Evolutionary conservation across 768 basidiomycete genomes (phyloP).

Genomic region (Filobasidium floriforme): DNA sequence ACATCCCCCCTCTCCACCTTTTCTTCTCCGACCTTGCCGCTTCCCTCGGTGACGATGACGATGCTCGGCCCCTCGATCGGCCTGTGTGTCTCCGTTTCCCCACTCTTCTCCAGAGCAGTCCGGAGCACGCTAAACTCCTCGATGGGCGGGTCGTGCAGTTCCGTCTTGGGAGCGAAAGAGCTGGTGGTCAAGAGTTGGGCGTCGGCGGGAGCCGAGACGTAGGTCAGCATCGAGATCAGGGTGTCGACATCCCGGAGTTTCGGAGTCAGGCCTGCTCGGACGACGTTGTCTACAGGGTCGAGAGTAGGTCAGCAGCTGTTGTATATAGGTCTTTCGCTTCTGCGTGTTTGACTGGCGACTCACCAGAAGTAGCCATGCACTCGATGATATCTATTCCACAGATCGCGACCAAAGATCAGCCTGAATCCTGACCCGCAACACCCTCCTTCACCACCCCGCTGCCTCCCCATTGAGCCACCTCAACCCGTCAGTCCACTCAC

Average conservation of each 20-base stretch:
- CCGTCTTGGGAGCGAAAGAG: slow-evolving; percentile 50
- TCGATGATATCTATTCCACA: slow-evolving; percentile 76
- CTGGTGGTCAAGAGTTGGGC: slow-evolving; percentile 64
- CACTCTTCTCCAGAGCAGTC: slow-evolving; percentile 49
- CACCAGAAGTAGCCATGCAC: slow-evolving; percentile 88
- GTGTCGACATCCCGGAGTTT: slow-evolving; percentile 91
- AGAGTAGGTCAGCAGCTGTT: background rate
- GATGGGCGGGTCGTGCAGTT: slow-evolving; percentile 82
- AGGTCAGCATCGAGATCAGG: slow-evolving; percentile 78
- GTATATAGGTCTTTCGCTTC: too few species aligned
- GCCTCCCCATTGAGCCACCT: background rate
- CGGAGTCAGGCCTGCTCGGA: slow-evolving; percentile 93
- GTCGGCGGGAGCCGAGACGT: slow-evolving; percentile 60
- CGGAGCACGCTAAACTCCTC: slow-evolving; percentile 84
- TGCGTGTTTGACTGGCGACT: background rate
- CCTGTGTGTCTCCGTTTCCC: slow-evolving; percentile 50
- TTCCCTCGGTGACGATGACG: slow-evolving; percentile 64
- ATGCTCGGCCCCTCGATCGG: slow-evolving; percentile 77
- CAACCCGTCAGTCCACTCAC: slow-evolving; percentile 49
- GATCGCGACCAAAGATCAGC: background rate
- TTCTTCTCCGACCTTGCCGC: slow-evolving; percentile 50
- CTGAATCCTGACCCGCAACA: background rate
- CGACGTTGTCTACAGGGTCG: slow-evolving; percentile 73
- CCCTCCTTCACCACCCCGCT: background rate
- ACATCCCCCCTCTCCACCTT: slow-evolving; percentile 61